A percentile compares a stretch with the other conserved stretches of the same genome.
Conservation (phyloP, 805 yeast genomes). For the Spathaspora girioi region DNA sequence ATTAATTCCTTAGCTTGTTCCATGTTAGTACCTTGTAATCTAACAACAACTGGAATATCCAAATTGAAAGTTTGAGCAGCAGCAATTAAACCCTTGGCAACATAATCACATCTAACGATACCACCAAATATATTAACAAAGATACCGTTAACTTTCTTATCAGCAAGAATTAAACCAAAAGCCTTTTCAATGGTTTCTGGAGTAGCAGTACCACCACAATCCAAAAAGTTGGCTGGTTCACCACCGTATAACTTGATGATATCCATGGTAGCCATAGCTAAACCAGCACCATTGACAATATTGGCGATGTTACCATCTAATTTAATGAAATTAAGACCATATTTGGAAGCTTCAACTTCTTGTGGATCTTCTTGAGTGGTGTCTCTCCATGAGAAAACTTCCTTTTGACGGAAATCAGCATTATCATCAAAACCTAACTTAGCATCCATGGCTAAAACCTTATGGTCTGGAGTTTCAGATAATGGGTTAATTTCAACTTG, state of each 20-base stretch:
- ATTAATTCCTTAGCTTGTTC: slow-evolving; percentile 85
- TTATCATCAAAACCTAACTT: slow-evolving; percentile 97
- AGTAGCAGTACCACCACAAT: slow-evolving; percentile 99
- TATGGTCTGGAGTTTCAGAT: slow-evolving; percentile 85
- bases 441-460: slow-evolving; percentile 98
- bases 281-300: slow-evolving; percentile 98
- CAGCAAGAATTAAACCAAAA: slow-evolving; percentile 86
- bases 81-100: slow-evolving; percentile 94
- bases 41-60: slow-evolving; percentile 91
- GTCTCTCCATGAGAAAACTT: slow-evolving; percentile 96
- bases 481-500: slow-evolving; percentile 98
- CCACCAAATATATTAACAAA: slow-evolving; percentile 99
- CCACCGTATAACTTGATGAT: slow-evolving; percentile 98
- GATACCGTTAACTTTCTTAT: slow-evolving; percentile 86
- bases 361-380: slow-evolving; percentile 96
- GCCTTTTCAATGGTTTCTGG: slow-evolving; percentile 98
- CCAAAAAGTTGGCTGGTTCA: slow-evolving; percentile 97
- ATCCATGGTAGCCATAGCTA: slow-evolving; percentile 99
- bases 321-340: slow-evolving; percentile 92
- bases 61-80: slow-evolving; percentile 90
- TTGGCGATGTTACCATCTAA: slow-evolving; percentile 98
- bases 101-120: slow-evolving; percentile 98
- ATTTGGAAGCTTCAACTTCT: slow-evolving; percentile 88
- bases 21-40: slow-evolving; percentile 98
- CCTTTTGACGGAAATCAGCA: slow-evolving; percentile 91